These are phyloP conservation scores for Vitis labrusca DNA, from an alignment of 164 flowering plant species.

Conservation along the genomic window DNA sequence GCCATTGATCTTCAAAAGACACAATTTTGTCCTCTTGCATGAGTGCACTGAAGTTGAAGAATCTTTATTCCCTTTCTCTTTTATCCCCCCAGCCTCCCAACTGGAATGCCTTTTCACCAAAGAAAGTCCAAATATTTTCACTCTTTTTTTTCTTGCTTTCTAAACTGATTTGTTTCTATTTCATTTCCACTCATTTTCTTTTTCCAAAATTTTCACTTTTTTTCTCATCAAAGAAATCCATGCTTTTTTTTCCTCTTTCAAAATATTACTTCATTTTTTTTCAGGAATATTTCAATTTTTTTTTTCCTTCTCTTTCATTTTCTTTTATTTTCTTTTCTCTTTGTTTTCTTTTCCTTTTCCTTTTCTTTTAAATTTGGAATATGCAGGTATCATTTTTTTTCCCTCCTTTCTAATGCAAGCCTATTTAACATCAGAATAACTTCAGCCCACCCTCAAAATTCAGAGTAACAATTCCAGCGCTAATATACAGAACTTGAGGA, in stretches of 20 bases:
- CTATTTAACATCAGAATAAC: slow-evolving; percentile 13
- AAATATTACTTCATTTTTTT: slow-evolving; percentile 2
- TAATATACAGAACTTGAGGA: slow-evolving; percentile 24
- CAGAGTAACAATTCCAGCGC: slow-evolving; percentile 20
- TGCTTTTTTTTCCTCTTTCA: slow-evolving; percentile 3
- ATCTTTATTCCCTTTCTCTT: background rate
- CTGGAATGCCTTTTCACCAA: background rate
- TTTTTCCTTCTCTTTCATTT: slow-evolving; percentile 2
- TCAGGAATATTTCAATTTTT: background rate
- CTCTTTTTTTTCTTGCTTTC: background rate
- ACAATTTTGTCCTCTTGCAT: background rate
- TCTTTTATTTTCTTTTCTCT: background rate
- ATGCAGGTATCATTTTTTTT: background rate
- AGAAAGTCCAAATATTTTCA: background rate
- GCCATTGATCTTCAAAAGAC: slow-evolving; percentile 9
- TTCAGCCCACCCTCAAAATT: slow-evolving; percentile 11
- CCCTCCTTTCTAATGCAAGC: background rate
- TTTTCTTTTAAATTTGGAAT: background rate
- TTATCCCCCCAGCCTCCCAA: slow-evolving; percentile 4
- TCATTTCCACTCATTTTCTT: background rate
- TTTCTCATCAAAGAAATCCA: background rate
- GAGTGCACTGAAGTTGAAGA: slow-evolving; percentile 2
- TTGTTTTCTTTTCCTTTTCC: background rate
- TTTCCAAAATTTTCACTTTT: background rate
- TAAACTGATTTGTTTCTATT: background rate